Base-by-base conservation (phyloP, 1,139 yeast genomes). In the Candida neerlandica region DNA sequence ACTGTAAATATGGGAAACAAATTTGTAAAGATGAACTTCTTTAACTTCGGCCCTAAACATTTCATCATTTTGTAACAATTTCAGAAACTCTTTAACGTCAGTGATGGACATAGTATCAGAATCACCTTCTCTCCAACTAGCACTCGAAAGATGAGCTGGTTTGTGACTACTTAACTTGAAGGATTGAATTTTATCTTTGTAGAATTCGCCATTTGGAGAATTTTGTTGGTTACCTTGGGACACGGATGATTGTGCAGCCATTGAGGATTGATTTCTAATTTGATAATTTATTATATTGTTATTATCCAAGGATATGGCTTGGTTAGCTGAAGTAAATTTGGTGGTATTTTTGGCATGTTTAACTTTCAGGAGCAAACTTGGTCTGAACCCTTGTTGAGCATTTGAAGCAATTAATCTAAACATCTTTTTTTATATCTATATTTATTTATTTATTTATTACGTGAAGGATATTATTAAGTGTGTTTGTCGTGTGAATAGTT, bases 381-480 rank as follows among this genome's bases (percentile, higher is more conserved):
- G 78, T 51, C 76, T 66, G 40, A 75, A 60, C 46, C 71, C 66
- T 53, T 64, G 71, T 49, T 64, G 71, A 23, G 77, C 68, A 55
- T 71, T 72, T 12, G 69, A 59, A 14, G 73, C 62, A 29, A 75
- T 67, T 52, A 75, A 66, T 57, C 80, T 68, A 54, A 75, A 74
- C 79, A 75, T 75, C 14, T 18, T 42, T 15, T 18, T 18, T 42
- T 15, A 9, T 11, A 11, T 7, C 9, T 35, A 14, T 34, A 32
- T 26, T 26, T 26, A 6, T 6, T 26, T 26, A 26, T 6, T 9
- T 32, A 18, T 12, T 16, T n/a, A 14, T 14, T 7, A n/a, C n/a
- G 16, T 16, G 12, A 16, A 18, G 16, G 14, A 33, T 15, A 18
- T 6, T 18, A 16, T 23, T 23, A 10, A 9, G 23, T 2, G 21